Evolutionary conservation across 306 rosid genomes (phyloP).

Genomic region (Pterocarpus macrocarpus): DNA sequence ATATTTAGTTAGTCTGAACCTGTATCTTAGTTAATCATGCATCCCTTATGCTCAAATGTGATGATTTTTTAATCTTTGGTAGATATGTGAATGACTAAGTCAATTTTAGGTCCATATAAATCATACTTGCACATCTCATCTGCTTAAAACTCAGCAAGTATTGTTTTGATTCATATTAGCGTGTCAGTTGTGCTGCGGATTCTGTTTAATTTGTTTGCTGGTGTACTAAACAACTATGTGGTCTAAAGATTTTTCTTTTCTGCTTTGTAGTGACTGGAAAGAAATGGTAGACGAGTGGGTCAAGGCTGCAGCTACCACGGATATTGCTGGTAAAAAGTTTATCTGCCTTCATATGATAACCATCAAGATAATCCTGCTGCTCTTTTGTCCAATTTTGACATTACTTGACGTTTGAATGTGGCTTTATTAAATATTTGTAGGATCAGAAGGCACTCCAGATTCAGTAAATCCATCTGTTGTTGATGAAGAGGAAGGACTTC

Average conservation of each 20-base stretch:
- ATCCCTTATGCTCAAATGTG: neutral
- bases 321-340: slow-evolving; percentile 53
- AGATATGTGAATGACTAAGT: neutral
- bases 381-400: neutral
- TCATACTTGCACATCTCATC: neutral
- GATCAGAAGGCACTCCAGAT: slow-evolving; percentile 77
- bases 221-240: slow-evolving; percentile 13
- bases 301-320: slow-evolving; percentile 55
- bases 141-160: neutral
- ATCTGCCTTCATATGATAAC: slow-evolving; percentile 16
- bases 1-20: slow-evolving; percentile 24
- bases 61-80: slow-evolving; percentile 1
- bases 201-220: slow-evolving; percentile 16
- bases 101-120: slow-evolving; percentile 8
- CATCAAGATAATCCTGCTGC: neutral
- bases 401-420: slow-evolving; percentile 1
- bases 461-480: slow-evolving; percentile 69
- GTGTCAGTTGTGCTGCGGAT: slow-evolving; percentile 1
- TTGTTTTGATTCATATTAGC: neutral
- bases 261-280: slow-evolving; percentile 77
- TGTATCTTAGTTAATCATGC: slow-evolving; percentile 27
- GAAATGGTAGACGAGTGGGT: slow-evolving; percentile 86
- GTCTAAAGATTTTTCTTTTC: slow-evolving; percentile 41
- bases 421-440: slow-evolving; percentile 45
- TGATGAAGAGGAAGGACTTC: slow-evolving; percentile 88